phyloP scores from a whole-genome alignment of 2,329 filamentous ascomycete genomes.

The Parastagonospora nodorum region DNA sequence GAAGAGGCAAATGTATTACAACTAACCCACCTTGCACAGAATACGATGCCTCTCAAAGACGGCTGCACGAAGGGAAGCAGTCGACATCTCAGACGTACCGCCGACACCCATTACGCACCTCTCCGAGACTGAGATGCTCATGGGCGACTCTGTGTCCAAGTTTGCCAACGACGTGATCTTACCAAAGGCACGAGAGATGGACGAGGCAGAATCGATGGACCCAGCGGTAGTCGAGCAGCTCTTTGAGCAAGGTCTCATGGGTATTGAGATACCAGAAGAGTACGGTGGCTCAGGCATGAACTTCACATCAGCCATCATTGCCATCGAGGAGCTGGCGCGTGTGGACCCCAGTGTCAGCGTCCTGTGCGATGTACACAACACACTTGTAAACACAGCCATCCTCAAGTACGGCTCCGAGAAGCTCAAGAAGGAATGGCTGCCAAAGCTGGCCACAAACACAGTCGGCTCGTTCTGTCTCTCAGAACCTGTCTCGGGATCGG shows the following conservation, averaged over 20 bases:
- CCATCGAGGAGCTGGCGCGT: constrained; percentile 93
- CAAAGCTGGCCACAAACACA: constrained; percentile 85
- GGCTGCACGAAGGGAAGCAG: constrained; percentile 39
- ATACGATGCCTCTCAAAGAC: constrained; percentile 52
- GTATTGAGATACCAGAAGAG: constrained; percentile 95
- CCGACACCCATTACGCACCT: constrained; percentile 93
- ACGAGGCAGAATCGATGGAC: constrained; percentile 95
- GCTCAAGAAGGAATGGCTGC: constrained; percentile 84
- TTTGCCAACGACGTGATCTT: constrained; percentile 89
- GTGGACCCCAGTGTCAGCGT: constrained; percentile 96
- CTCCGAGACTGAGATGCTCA: constrained; percentile 85
- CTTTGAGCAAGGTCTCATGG: constrained; percentile 97
- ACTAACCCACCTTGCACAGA: constrained; percentile 18
- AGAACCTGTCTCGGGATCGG: constrained; percentile 89
- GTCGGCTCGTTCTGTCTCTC: constrained; percentile 91
- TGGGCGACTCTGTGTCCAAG: constrained; percentile 87
- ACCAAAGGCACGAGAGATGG: constrained; percentile 94
- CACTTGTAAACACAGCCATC: constrained; percentile 91
- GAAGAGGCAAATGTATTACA: not conserved
- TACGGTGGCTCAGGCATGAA: constrained; percentile 98
- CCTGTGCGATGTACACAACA: constrained; percentile 97
- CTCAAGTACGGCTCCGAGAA: constrained; percentile 80
- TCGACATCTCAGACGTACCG: constrained; percentile 71
- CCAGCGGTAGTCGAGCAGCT: constrained; percentile 83
- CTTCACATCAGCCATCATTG: constrained; percentile 94